phyloP scores from a whole-genome alignment of 495 filamentous ascomycete species.

The Hyaloscypha hepaticicola region DNA sequence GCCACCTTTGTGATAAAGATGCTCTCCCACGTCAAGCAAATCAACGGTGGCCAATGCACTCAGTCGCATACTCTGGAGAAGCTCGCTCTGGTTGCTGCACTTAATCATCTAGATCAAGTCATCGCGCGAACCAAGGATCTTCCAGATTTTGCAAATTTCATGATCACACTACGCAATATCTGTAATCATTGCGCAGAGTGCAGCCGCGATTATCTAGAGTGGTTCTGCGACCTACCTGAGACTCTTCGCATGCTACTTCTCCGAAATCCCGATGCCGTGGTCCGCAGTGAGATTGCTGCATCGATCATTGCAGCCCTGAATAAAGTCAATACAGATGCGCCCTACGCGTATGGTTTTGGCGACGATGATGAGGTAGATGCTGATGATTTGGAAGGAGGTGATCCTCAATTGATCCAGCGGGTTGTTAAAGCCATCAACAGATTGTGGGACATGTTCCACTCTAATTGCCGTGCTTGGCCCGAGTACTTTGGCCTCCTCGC shows the following conservation, averaged over 20 bases:
- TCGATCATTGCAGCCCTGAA: conserved; percentile 57
- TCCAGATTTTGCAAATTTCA: conserved; percentile 58
- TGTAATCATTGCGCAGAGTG: conserved; percentile 56
- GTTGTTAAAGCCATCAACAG: conserved; percentile 54
- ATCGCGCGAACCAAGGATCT: conserved; percentile 71
- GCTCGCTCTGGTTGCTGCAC: conserved; percentile 59
- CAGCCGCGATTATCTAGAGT: conserved; percentile 59
- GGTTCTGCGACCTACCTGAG: conserved; percentile 55
- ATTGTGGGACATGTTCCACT: conserved; percentile 55
- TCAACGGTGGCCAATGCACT: conserved; percentile 44
- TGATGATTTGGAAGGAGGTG: conserved; percentile 32
- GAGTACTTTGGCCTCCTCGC: conserved; percentile 75
- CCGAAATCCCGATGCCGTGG: conserved; percentile 56
- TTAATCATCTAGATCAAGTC: conserved; percentile 78
- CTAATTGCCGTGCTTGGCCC: conserved; percentile 64
- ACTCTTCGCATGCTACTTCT: conserved; percentile 67
- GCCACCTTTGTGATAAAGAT: conserved; percentile 62
- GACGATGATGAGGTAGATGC: conserved; percentile 29
- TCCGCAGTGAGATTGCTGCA: conserved; percentile 57
- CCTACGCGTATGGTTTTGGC: conserved; percentile 39
- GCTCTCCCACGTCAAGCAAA: conserved; percentile 46
- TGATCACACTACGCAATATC: conserved; percentile 50
- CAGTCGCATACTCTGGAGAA: conserved; percentile 56
- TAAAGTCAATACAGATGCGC: conserved; percentile 46
- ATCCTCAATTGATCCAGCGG: conserved; percentile 46